Percentiles rank a stretch among this genome's conserved stretches.
Evolutionary conservation across 257 asterid species (phyloP).

Genomic region (Solanum appendiculatum): DNA sequence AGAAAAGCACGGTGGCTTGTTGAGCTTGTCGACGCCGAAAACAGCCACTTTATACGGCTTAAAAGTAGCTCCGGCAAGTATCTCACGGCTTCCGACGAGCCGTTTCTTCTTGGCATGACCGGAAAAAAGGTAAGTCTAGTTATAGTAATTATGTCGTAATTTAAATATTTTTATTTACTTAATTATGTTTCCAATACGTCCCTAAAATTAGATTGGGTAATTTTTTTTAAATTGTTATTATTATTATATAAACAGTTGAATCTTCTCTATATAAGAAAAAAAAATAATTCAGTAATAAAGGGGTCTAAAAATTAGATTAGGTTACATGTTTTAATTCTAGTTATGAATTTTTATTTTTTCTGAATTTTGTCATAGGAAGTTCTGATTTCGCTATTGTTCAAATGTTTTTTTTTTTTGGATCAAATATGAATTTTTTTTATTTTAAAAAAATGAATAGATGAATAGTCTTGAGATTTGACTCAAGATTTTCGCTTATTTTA

Average conservation of each 20-base stretch:
- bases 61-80: slow-evolving; percentile 62
- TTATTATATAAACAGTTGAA: background rate
- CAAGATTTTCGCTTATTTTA: background rate
- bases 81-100: slow-evolving; percentile 51
- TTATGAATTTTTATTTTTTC: background rate
- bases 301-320: background rate
- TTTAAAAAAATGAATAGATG: background rate
- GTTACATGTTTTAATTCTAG: background rate
- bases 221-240: background rate
- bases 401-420: background rate
- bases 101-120: slow-evolving; percentile 71
- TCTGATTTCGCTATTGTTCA: background rate
- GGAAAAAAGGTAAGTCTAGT: slow-evolving; percentile 38
- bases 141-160: background rate
- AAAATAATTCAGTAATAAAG: background rate
- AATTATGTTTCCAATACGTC: background rate
- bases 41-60: slow-evolving; percentile 43
- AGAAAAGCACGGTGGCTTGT: slow-evolving; percentile 71
- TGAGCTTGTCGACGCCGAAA: slow-evolving; percentile 47
- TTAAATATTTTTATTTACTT: background rate
- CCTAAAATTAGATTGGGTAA: background rate
- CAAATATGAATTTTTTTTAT: background rate
- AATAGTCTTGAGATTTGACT: background rate
- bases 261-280: background rate
- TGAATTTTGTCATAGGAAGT: background rate